These are phyloP conservation scores for Tolypocladium album DNA, from an alignment of 2,329 filamentous ascomycete species.

Conservation along the genomic window DNA sequence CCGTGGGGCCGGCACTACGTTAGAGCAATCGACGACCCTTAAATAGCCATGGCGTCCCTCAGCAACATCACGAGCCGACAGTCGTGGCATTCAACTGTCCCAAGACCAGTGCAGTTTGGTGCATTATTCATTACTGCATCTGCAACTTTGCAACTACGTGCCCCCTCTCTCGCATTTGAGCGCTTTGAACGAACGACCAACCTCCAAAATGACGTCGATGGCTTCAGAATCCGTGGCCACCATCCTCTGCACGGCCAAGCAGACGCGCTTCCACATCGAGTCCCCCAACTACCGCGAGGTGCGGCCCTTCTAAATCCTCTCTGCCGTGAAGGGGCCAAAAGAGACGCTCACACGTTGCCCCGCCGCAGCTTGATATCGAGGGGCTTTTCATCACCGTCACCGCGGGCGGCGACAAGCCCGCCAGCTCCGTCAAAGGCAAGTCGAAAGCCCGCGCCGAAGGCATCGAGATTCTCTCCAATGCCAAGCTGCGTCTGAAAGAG, in stretches of 20 bases:
- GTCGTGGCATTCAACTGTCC: neutral
- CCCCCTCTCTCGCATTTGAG: neutral
- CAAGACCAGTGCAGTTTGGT: neutral
- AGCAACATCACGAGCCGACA: neutral
- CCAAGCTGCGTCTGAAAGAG: slow-evolving; percentile 60
- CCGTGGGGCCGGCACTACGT: neutral
- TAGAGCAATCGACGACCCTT: neutral
- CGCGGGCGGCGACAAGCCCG: slow-evolving; percentile 22
- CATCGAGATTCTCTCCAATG: slow-evolving; percentile 60
- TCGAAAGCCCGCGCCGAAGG: slow-evolving; percentile 31
- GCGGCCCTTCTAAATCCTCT: slow-evolving; percentile 1
- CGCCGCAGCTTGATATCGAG: slow-evolving; percentile 53
- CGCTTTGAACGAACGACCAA: neutral
- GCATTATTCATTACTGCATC: neutral
- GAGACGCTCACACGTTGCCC: neutral
- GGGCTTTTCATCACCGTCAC: slow-evolving; percentile 60
- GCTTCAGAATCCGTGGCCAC: slow-evolving; percentile 38
- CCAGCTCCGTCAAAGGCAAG: slow-evolving; percentile 38
- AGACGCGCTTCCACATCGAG: slow-evolving; percentile 54
- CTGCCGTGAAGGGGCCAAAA: neutral
- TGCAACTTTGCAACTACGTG: neutral
- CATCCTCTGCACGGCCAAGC: slow-evolving; percentile 54
- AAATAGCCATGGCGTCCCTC: neutral
- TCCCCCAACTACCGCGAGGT: slow-evolving; percentile 48
- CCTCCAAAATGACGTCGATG: slow-evolving; percentile 32